These are phyloP conservation scores for Blepharisma stoltei DNA, from an alignment of 73 alveolate genomes.

Conservation along the genomic window DNA sequence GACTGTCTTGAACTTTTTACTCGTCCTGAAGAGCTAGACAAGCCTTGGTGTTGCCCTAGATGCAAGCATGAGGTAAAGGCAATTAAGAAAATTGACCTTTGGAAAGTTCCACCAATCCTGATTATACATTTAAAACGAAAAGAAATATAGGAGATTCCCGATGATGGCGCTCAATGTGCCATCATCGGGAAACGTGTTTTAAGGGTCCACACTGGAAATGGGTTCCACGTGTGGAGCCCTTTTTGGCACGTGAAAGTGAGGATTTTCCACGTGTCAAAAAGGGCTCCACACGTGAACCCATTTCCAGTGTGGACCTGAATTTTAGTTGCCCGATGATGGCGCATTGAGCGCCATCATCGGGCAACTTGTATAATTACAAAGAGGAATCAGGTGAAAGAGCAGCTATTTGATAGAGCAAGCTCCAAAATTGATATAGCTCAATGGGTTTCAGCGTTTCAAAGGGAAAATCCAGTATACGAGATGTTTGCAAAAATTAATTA, in stretches of 20 bases:
- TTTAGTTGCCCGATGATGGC: no score
- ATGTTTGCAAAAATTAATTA: constrained; percentile 75
- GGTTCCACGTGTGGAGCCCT: no score
- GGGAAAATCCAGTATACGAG: constrained; percentile 65
- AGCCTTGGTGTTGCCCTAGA: constrained; percentile 78
- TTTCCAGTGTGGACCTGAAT: no score
- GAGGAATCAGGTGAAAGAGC: constrained; percentile 54
- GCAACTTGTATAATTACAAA: no score
- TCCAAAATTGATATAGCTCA: constrained; percentile 66
- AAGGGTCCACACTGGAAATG: no score
- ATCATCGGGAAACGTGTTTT: no score
- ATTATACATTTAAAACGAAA: constrained; percentile 84
- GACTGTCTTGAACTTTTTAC: constrained; percentile 81
- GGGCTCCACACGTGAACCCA: no score
- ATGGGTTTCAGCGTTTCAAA: constrained; percentile 55
- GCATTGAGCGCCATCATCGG: no score
- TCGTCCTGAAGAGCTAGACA: constrained; percentile 69
- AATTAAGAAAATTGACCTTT: constrained; percentile 67
- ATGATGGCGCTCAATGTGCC: no score
- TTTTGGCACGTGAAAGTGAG: no score
- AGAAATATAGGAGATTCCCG: no score
- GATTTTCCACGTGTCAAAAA: no score
- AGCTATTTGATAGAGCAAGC: constrained; percentile 69
- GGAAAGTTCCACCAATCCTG: constrained; percentile 81
- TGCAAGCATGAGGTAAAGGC: constrained; percentile 68